Evolutionary conservation across 768 basidiomycete species (phyloP), one percentile per base, ranked within the genome.

Genomic region (Hericium rajendrae): DNA sequence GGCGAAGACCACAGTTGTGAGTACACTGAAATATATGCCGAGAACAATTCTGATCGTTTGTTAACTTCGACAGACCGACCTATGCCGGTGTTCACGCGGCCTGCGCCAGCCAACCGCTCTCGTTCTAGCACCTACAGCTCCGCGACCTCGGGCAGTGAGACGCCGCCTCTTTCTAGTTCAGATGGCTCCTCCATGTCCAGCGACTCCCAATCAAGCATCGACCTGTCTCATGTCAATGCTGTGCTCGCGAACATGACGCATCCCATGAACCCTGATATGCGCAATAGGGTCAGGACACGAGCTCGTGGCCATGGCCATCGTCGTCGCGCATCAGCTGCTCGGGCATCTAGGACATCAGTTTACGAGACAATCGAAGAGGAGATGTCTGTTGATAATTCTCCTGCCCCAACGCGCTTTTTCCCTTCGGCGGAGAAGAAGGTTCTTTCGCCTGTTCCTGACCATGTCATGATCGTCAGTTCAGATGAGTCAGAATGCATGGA

Each of bases 321-420:
- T 40, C 83, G 86, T 38, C 80, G 87, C 2, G 78, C 82, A 52
- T 88, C 86, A 1, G 78, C 82, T 51, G 77, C 80, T 28, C 79
- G 80, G 18, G 76, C 78, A 9, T 85, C 84, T 12, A 76, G 85
- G 4, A 72, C 81, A 0, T 90, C 88, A 0, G 78, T 88, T 0
- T 91, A 89, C 61, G 88, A 90, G 66, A 90, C 85, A 0, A 91
- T 91, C 51, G 77, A 88, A 56, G 89, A 91, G 63, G 90, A 91
- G 60, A 66, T 73, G 12, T 72, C 75, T 4, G 75, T 71, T 12
- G 53, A 65, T 26, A 65, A 58, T 9, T 64, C 62, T 18, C 73
- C 74, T 0, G 40, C 51, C 3, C 41, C 41, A 20, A 49, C 51
- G 28, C 22, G 10, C 13, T 48, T 60, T 56, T 48, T 54, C 12